Conservation (phyloP, 371 early-diverging fungal species). For the Mortierella sp. region DNA sequence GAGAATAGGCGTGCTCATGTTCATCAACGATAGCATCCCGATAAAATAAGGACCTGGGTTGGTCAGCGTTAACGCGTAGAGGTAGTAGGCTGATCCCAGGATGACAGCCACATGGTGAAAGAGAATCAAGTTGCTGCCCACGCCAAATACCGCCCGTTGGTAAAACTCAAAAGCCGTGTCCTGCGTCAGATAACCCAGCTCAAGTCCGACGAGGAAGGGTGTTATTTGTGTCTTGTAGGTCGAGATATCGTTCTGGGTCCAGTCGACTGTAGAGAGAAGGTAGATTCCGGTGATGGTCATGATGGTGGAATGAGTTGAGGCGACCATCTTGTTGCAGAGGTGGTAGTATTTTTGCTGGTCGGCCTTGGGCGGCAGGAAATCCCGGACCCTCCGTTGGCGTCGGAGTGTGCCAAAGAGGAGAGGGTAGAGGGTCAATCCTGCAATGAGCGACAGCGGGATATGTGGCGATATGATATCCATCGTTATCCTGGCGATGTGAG, state of each 20-base stretch:
- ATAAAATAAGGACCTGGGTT: constrained; percentile 56
- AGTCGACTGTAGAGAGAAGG: constrained; percentile 47
- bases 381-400: constrained; percentile 31
- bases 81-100: constrained; percentile 46
- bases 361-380: constrained; percentile 48
- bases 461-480: constrained; percentile 43
- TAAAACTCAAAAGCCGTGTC: constrained; percentile 56
- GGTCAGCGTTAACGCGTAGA: constrained; percentile 42
- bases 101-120: constrained; percentile 56
- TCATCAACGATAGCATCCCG: constrained; percentile 58
- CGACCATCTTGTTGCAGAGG: constrained; percentile 55
- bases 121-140: constrained; percentile 57
- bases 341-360: constrained; percentile 49
- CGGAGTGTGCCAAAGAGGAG: constrained; percentile 39
- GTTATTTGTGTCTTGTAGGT: constrained; percentile 52
- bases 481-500: not conserved
- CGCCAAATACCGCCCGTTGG: constrained; percentile 47
- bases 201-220: constrained; percentile 57
- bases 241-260: constrained; percentile 50
- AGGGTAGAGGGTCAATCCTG: constrained; percentile 46
- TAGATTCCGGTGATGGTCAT: constrained; percentile 49
- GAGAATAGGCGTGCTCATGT: constrained; percentile 54
- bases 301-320: constrained; percentile 54
- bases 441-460: constrained; percentile 45
- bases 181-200: constrained; percentile 54